Base-by-base conservation (phyloP, 768 basidiomycete genomes). In the Boletus rufocinnamomeus region DNA sequence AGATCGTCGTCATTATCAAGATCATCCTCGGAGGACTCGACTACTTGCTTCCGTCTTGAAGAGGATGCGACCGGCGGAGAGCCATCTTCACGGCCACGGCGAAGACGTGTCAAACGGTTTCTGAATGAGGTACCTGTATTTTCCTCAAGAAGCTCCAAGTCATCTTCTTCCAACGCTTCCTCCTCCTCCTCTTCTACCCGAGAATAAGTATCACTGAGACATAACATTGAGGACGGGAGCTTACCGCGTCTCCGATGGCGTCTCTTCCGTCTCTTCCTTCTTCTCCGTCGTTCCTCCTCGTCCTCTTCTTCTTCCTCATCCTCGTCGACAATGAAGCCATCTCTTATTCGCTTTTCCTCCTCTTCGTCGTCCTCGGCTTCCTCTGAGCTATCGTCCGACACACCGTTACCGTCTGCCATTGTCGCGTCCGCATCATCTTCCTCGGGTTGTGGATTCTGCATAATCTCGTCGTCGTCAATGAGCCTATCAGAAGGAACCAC, bases 261-360 rank as follows among this genome's bases (percentile, higher is more conserved):
- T 66, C 79, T 84, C 75, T 86, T 87, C 68, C 87, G 82, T 61
- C 84, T 80, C 71, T 86, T 92, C 59, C 83, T 81, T 63, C 81
- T 81, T 64, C 83, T 78, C 45, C 75, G 80, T 58, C 81, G 77
- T 55, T 80, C 82, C 45, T 81, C 79, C 44, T 84, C 84, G 16
- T 82, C 84, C 2, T 93, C 92, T 4, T 93, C 92, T 0, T 93
- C 92, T 8, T 93, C 92, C n/a, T 94, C 89, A 0, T 91, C 93
- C 58, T 95, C 93, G 10, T 91, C 91, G 9, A 95, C 94, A 66
- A 98, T 97, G 70, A 98, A 97, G 0, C 92, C 95, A 50, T 95
- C 91, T 51, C 85, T 78, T 56, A 97, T 85, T 56, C 84, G 80
- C 57, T 84, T 82, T 65, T 79, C 89, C 76, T 94, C 94, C 61